Percentiles rank a stretch among this genome's conserved stretches.
Conservation (phyloP, 1,284 basidiomycete genomes). For the Cutaneotrichosporon sp. region DNA sequence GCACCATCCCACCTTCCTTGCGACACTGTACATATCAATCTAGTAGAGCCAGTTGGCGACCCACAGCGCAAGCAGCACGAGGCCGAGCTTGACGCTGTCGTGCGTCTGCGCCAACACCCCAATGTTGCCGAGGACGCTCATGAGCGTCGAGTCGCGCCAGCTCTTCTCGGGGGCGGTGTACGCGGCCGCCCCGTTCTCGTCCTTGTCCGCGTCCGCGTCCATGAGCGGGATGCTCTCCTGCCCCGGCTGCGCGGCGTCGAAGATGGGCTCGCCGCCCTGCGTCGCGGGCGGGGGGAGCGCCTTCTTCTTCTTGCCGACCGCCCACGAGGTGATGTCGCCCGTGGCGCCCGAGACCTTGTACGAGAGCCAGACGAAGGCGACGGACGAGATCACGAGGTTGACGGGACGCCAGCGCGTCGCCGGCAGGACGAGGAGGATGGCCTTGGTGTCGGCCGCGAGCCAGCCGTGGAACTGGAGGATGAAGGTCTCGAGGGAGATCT, state of each 20-base stretch:
- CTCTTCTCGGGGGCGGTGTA: conserved; percentile 2
- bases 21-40: background rate
- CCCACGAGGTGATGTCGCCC: conserved; percentile 67
- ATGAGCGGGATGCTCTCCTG: conserved; percentile 51
- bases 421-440: conserved; percentile 75
- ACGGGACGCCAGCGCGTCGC: conserved; percentile 68
- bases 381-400: conserved; percentile 73
- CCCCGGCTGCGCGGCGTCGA: background rate
- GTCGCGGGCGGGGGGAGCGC: conserved; percentile 36
- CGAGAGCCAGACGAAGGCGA: conserved; percentile 75
- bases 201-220: conserved; percentile 33
- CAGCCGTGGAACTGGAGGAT: conserved; percentile 88
- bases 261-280: conserved; percentile 8
- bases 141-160: conserved; percentile 38
- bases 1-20: background rate
- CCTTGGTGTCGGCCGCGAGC: conserved; percentile 83
- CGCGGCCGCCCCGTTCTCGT: conserved; percentile 14
- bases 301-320: conserved; percentile 59
- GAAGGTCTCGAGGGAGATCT: conserved; percentile 80
- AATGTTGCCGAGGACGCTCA: conserved; percentile 34
- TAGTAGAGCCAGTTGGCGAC: conserved; percentile 52
- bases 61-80: conserved; percentile 51
- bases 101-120: conserved; percentile 40
- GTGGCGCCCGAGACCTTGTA: conserved; percentile 75
- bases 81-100: conserved; percentile 46